These are phyloP conservation scores for Volvox reticuliferus DNA, from an alignment of 139 green algal genomes.

Conservation along the genomic window DNA sequence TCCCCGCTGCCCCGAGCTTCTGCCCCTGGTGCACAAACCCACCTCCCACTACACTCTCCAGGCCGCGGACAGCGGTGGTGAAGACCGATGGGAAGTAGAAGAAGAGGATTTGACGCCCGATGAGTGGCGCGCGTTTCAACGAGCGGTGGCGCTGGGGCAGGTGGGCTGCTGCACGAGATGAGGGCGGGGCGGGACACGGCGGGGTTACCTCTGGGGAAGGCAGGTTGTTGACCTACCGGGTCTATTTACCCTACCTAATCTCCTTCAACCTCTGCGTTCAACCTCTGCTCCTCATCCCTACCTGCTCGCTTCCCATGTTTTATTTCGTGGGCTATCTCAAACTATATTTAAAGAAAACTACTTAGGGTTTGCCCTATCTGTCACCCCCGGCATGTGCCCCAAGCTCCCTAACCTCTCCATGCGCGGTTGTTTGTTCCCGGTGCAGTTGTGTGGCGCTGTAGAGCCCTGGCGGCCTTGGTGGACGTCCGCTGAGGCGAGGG, in stretches of 20 bases:
- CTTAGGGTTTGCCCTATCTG: too few relatives aligned
- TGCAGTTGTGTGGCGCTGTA: not conserved
- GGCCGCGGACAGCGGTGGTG: not conserved
- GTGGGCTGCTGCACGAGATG: not conserved
- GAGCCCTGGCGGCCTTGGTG: conserved; percentile 74
- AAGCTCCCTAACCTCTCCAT: too few relatives aligned
- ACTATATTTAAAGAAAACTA: too few relatives aligned
- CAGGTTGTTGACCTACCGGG: too few relatives aligned
- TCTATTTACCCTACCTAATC: too few relatives aligned
- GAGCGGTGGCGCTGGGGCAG: conserved; percentile 48
- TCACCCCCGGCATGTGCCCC: too few relatives aligned
- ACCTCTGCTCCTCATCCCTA: not conserved
- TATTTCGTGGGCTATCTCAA: too few relatives aligned
- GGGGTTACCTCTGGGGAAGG: too few relatives aligned
- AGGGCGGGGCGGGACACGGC: not conserved
- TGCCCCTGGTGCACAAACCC: too few relatives aligned
- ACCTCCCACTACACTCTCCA: not conserved
- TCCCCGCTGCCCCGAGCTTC: too few relatives aligned
- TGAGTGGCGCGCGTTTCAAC: conserved; percentile 66
- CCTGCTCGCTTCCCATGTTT: not conserved
- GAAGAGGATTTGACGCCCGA: conserved; percentile 60
- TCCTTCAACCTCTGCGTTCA: not conserved
- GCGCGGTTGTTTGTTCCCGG: too few relatives aligned
- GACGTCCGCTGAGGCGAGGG: conserved; percentile 50
- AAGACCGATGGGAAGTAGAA: conserved; percentile 49